Base-by-base conservation (phyloP, 805 yeast species). In the Wickerhamiella lipophila region DNA sequence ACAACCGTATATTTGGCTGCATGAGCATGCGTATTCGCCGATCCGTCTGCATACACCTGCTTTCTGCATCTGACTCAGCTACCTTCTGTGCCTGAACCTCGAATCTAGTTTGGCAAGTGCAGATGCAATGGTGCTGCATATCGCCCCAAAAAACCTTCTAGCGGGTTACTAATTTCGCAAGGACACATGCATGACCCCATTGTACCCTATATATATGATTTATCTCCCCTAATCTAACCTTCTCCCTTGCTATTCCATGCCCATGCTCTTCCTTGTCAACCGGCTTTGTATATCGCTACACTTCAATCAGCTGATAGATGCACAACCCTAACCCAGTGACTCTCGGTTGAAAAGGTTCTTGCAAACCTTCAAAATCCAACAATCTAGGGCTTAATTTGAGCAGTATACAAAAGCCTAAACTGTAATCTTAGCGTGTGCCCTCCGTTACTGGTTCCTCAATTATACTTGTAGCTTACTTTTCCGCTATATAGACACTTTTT, bases 251-350 rank as follows among this genome's bases (percentile, higher is more conserved):
- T 15, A 13, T 15, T 32, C 15, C 19, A 32, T 6, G 38, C 38
- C 38, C 38, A 32, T 32, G 38, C 38, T 16, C 6, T 15, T n/a
- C 38, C 38, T 32, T 32, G 38, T 32, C 38, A 32, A 32, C 38
- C 19, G 9, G 19, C 8, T n/a, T 16, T 19, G 38, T 9, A 32
- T 32, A 19, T 19, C 38, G 38, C 38, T 32, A 32, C 41, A 36
- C n/a, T 19, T 19, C 41, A 19, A 36, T 42, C 46, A 42, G 46
- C 46, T 42, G 46, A 42, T 42, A 21, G 46, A 30, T 42, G 46
- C 46, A 42, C 46, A 42, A 42, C 46, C 46, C 46, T 42, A 30
- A 42, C 34, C 46, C 46, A 13, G 38, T 32, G 19, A 32, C 38
- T 15, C 38, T 32, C 19, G 19, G 15, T 11, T 15, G 13, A 32